These are phyloP conservation scores for Gracilaria gracilis DNA, from an alignment of 23 red algal species.

Conservation along the genomic window DNA sequence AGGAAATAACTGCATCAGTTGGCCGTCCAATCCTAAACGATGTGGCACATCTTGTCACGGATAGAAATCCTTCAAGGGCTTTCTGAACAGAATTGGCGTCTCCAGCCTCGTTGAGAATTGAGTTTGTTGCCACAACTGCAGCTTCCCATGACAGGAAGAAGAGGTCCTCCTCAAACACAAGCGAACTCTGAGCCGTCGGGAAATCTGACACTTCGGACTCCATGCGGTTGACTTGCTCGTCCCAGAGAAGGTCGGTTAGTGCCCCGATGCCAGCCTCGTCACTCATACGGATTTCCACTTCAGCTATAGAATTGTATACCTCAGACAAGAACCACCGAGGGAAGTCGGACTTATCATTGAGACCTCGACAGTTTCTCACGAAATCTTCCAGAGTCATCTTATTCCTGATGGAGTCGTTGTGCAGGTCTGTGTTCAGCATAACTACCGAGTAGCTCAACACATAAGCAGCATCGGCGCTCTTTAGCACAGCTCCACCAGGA, in stretches of 20 bases:
- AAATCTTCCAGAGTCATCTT: constrained; percentile 98
- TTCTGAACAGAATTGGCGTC: constrained; percentile 80
- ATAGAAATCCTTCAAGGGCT: constrained; percentile 78
- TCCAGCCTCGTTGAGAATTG: constrained; percentile 70
- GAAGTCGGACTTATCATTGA: constrained; percentile 92
- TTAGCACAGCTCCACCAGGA: constrained; percentile 40
- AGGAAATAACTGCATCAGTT: constrained; percentile 78
- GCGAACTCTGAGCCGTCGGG: constrained; percentile 39
- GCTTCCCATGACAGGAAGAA: constrained; percentile 81
- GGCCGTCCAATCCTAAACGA: constrained; percentile 61
- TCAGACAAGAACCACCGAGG: constrained; percentile 83
- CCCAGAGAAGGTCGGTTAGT: constrained; percentile 88
- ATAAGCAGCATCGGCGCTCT: constrained; percentile 88
- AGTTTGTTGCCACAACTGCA: constrained; percentile 66
- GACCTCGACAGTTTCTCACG: constrained; percentile 90
- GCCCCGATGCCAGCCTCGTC: constrained; percentile 93
- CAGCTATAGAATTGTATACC: constrained; percentile 83
- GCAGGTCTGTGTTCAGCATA: constrained; percentile 99
- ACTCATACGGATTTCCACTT: constrained; percentile 89
- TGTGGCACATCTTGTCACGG: constrained; percentile 70
- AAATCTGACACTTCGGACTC: constrained; percentile 32
- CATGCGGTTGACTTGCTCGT: constrained; percentile 72
- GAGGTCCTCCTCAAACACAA: constrained; percentile 74
- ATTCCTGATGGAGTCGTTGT: constrained; percentile 88
- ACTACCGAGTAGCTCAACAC: constrained; percentile 92